A percentile compares a stretch with the other conserved stretches of the same genome.
These are phyloP conservation scores for Termitomyces sp. DNA, from an alignment of 768 basidiomycete genomes.

Conservation along the genomic window DNA sequence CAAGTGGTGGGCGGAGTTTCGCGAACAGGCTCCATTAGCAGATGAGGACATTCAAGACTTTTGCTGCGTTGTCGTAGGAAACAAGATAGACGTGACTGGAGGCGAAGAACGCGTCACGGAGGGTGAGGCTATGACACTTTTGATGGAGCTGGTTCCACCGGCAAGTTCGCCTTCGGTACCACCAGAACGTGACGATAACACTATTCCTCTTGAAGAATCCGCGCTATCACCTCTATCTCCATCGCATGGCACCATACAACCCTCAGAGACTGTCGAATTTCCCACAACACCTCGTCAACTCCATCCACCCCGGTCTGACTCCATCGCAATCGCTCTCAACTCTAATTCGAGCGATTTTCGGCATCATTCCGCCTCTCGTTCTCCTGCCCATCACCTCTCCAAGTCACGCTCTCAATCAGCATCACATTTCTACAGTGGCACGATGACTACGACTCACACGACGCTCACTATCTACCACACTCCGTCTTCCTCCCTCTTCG, in stretches of 20 bases:
- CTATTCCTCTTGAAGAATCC: neutral
- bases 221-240: conserved; percentile 17
- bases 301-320: conserved; percentile 10
- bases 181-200: neutral
- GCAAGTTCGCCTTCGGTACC: conserved; percentile 14
- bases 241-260: conserved; percentile 17
- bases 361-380: conserved; percentile 23
- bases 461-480: conserved; percentile 70
- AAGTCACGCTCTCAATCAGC: conserved; percentile 45
- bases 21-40: conserved; percentile 56
- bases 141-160: conserved; percentile 56
- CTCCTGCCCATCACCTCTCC: conserved; percentile 26
- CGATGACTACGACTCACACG: conserved; percentile 55
- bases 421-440: conserved; percentile 41
- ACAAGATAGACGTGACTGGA: conserved; percentile 64
- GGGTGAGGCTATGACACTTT: conserved; percentile 47
- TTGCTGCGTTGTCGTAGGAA: conserved; percentile 75
- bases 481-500: conserved; percentile 73
- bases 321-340: conserved; percentile 29
- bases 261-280: conserved; percentile 10
- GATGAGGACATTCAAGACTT: conserved; percentile 62
- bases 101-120: conserved; percentile 23
- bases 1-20: conserved; percentile 82
- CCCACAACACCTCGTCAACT: conserved; percentile 8
- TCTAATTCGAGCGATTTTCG: conserved; percentile 4